phyloP scores from a whole-genome alignment of 2,329 filamentous ascomycete species.

The Microsporum audouinii region DNA sequence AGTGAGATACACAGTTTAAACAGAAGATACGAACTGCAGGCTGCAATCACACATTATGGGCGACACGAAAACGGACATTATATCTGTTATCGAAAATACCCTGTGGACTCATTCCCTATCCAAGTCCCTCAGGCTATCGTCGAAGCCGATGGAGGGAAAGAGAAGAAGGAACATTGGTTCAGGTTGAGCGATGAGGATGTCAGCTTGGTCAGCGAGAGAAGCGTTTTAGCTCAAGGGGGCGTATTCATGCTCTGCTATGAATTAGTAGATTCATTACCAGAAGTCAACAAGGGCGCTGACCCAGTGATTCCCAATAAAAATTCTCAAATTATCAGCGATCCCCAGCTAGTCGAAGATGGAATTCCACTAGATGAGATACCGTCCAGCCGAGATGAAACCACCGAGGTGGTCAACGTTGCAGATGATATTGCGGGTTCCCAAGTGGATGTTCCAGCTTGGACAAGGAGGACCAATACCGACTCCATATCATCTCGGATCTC shows the following conservation, averaged over 20 bases:
- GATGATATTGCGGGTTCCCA: not conserved
- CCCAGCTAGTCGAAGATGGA: not conserved
- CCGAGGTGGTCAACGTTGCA: not conserved
- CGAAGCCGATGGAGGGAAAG: constrained; percentile 25
- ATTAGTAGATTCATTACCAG: constrained; percentile 40
- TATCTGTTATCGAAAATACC: constrained; percentile 72
- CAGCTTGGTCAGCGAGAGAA: constrained; percentile 57
- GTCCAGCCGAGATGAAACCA: not conserved
- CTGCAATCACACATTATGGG: constrained; percentile 79
- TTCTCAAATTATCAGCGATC: not conserved
- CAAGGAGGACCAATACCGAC: not conserved
- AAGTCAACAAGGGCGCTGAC: not conserved
- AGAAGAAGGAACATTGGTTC: constrained; percentile 60
- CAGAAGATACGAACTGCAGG: constrained; percentile 60
- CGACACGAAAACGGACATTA: constrained; percentile 94
- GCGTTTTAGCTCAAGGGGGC: constrained; percentile 62
- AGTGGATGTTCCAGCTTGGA: not conserved
- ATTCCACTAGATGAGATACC: not conserved
- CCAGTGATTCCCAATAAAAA: not conserved
- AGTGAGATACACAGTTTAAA: constrained; percentile 40
- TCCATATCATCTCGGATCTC: not conserved
- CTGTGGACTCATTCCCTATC: constrained; percentile 28
- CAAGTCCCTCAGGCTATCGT: constrained; percentile 24
- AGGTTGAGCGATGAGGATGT: constrained; percentile 83
- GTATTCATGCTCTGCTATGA: constrained; percentile 99